A percentile compares a stretch with the other conserved stretches of the same genome.
phyloP scores from a whole-genome alignment of 805 yeast species.

The Metschnikowia santaceciliae region DNA sequence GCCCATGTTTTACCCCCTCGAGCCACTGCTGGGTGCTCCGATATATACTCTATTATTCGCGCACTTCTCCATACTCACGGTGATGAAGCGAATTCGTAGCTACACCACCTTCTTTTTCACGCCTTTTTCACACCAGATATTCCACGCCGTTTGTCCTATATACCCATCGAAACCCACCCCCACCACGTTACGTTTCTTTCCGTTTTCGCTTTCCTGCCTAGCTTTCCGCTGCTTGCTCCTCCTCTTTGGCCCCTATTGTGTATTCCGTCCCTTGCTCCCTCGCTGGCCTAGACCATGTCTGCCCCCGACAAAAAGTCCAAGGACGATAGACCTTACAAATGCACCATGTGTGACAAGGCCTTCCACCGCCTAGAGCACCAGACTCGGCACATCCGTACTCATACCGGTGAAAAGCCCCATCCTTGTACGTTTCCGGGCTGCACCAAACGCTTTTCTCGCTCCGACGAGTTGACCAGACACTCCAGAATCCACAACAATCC shows the following conservation, averaged over 20 bases:
- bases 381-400: slow-evolving; percentile 86
- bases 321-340: slow-evolving; percentile 67
- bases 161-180: neutral
- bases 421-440: slow-evolving; percentile 84
- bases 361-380: slow-evolving; percentile 88
- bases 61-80: slow-evolving; percentile 3
- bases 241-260: neutral
- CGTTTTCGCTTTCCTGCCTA: too few species aligned
- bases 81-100: neutral
- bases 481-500: slow-evolving; percentile 72
- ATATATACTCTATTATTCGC: slow-evolving; percentile 1
- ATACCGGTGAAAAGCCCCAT: slow-evolving; percentile 92
- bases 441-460: slow-evolving; percentile 69
- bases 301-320: slow-evolving; percentile 10
- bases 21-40: neutral
- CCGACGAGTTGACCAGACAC: slow-evolving; percentile 86
- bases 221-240: neutral
- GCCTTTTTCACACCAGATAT: neutral
- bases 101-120: slow-evolving; percentile 1
- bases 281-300: slow-evolving; percentile 1
- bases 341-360: slow-evolving; percentile 80
- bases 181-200: too few species aligned
- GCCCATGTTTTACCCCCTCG: neutral
- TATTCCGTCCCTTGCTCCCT: neutral
- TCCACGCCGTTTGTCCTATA: neutral